Base-by-base conservation (phyloP, 2,329 filamentous ascomycete species). In the Pseudogymnoascus sp. region DNA sequence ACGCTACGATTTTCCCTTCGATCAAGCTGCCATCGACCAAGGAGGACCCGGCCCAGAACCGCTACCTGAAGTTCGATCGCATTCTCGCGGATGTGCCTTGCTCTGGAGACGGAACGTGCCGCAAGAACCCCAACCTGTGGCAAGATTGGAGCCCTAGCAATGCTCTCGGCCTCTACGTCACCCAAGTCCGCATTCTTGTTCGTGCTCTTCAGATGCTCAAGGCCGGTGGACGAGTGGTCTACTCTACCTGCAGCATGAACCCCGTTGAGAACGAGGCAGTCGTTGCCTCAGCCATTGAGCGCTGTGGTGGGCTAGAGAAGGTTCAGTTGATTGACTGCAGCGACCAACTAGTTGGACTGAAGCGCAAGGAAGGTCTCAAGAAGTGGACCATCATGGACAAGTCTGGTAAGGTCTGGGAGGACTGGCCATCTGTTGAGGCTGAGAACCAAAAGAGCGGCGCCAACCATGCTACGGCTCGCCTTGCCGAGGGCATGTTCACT, bases 171-270 rank as follows among this genome's bases (percentile, higher is more conserved):
- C 83, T 99, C 36, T 90, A 97, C 75, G 79, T 86, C 36, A 96
- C 91, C 1, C 95, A 99, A 77, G 83, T 91, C 51, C 84, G 93
- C 57, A 99, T 99, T 69, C 80, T 99, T 60, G 90, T 96, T 64
- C 88, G 95, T 66, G 91, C 95, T 34, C 81, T 99, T 61, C 93
- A 97, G 77, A 91, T 99, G 86, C 85, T 99, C 68, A 97, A 97
- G 80, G 89, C 91, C 63, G 93, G 95, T 42, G 95, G 95, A 61
- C 86, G 93, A 67, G 90, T 97, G 29, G 93, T 99, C 62, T 99
- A 97, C 79, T 97, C 93, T 2, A 99, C 95, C 18, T 99, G 95
- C 82, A 97, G 92, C 76, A 91, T 99, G 90, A 99, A 99, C 77
- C 95, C 95, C 0, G 86, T 97, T 29, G 95, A 99, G 79, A 96